Evolutionary conservation across 176 grass and related monocot genomes (phyloP).

Genomic region (Triticum dicoccoides): DNA sequence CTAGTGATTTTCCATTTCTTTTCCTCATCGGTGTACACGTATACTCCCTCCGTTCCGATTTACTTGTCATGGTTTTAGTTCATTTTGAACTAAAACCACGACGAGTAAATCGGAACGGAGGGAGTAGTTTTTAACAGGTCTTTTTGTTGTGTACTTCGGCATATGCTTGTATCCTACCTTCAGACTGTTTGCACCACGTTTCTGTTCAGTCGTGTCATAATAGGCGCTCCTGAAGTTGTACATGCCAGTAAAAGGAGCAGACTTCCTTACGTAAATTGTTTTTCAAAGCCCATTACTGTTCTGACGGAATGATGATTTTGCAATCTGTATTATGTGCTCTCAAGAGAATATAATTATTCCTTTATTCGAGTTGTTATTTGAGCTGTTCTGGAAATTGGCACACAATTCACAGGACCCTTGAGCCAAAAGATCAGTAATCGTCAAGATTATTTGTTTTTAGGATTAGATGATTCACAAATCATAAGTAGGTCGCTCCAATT

Average conservation of each 20-base stretch:
- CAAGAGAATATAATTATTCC: neutral
- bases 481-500: neutral
- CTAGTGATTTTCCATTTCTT: too few relatives aligned
- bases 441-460: neutral
- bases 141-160: neutral
- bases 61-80: too few relatives aligned
- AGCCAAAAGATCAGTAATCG: neutral
- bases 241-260: neutral
- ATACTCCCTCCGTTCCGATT: too few relatives aligned
- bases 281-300: neutral
- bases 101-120: too few relatives aligned
- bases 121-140: neutral
- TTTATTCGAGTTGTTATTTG: neutral
- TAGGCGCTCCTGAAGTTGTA: neutral
- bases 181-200: too few relatives aligned
- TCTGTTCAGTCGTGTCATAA: neutral
- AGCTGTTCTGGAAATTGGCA: neutral
- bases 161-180: neutral
- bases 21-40: too few relatives aligned
- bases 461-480: neutral
- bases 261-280: too few relatives aligned
- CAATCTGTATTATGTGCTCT: neutral
- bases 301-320: neutral
- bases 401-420: neutral
- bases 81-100: too few relatives aligned